A percentile compares a stretch with the other conserved stretches of the same genome.
phyloP scores from a whole-genome alignment of 192 early-diverging fungal genomes.

The Entophlyctis luteolus region DNA sequence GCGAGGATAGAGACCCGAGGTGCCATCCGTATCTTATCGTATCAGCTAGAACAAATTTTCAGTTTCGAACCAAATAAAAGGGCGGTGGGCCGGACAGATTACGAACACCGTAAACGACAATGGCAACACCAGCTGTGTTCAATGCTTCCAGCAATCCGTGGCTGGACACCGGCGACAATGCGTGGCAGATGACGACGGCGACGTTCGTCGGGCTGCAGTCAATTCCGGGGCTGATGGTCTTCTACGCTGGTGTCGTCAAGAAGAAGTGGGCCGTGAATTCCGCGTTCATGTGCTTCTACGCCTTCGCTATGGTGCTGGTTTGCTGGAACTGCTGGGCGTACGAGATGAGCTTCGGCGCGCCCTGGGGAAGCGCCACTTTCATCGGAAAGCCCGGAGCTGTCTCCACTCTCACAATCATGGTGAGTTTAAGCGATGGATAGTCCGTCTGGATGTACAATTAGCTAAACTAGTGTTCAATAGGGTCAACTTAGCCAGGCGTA shows the following conservation, averaged over 20 bases:
- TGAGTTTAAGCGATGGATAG: not conserved
- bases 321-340: conserved; percentile 2
- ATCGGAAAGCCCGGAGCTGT: conserved; percentile 2
- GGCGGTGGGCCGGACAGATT: too few species aligned
- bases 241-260: conserved; percentile 92
- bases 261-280: not conserved
- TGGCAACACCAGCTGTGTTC: not conserved
- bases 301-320: not conserved
- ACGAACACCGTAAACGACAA: too few species aligned
- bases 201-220: not conserved
- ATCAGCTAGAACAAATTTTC: too few species aligned
- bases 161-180: conserved; percentile 3
- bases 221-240: conserved; percentile 87
- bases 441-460: not conserved
- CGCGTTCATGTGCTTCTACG: conserved; percentile 13
- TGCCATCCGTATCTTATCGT: too few species aligned
- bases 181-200: not conserved
- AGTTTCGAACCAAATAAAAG: too few species aligned
- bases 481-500: not conserved
- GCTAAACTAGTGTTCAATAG: not conserved
- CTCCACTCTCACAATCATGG: not conserved
- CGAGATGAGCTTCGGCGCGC: conserved; percentile 7
- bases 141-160: not conserved
- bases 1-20: too few species aligned
- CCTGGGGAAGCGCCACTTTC: conserved; percentile 2